Evolutionary conservation across 108 stramenopile species (phyloP), one percentile per base, ranked within the genome.

Genomic region (Cyclotella sp.): DNA sequence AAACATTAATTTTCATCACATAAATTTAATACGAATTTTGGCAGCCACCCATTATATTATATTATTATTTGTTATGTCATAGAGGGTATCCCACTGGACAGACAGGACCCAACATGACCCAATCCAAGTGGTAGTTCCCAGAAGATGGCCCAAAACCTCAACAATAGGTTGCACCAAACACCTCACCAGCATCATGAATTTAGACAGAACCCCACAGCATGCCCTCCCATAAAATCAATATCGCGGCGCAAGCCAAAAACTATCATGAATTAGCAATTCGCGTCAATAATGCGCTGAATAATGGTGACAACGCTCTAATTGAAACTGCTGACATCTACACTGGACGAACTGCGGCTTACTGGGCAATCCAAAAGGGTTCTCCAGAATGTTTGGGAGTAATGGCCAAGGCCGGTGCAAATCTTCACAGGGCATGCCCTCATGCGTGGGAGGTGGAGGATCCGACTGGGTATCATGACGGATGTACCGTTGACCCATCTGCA

Each of bases 381-480:
- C 55, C 55, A 3, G 55, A 55, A 55, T 55, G 55, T 55, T 55
- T 55, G 55, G 55, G 55, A 24, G 24, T 55, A 55, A 55, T 55
- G 55, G 55, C 55, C n/a, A 55, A 55, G 24, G 55, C 55, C 24
- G 55, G 55, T 12, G 55, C 22, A 24, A 55, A 55, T 55, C 22
- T 55, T 12, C 55, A 55, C 55, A 55, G 24, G 24, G 55, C 55
- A 55, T 55, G 55, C 24, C 55, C 55, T 55, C 55, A 55, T 24
- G 22, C 24, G 2, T 55, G 55, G 55, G 55, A 24, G 24, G 24
- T 55, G 2, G 55, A 55, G 11, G 55, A 55, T 55, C 24, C 55
- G 24, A 22, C 55, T 55, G 55, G 55, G 1, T 55, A 22, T 24
- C 11, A 22, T 8, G 55, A 55, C 24, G 55, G 55, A 26, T 55